phyloP scores from a whole-genome alignment of 441 rosid species.

The Pelargonium myrrhifolium region DNA sequence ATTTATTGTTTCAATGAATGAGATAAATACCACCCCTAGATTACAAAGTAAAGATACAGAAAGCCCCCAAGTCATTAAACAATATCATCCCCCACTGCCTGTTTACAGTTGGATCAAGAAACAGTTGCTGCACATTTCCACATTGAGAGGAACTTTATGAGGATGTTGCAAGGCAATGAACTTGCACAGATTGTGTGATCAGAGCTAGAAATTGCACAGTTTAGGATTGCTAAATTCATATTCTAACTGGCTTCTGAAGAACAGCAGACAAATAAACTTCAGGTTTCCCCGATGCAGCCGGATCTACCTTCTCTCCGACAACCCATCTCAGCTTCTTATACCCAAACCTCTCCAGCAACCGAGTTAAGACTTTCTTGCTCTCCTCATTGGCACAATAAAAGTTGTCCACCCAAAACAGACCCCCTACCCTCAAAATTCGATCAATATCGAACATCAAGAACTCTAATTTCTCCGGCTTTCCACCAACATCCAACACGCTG shows the following conservation, averaged over 20 bases:
- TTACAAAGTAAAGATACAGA: slow-evolving; percentile 17
- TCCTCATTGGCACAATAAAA: slow-evolving; percentile 56
- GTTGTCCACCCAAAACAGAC: slow-evolving; percentile 83
- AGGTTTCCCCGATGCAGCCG: slow-evolving; percentile 37
- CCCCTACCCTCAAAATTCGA: slow-evolving; percentile 75
- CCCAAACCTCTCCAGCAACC: slow-evolving; percentile 71
- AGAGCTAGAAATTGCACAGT: slow-evolving; percentile 15
- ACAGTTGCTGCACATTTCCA: slow-evolving; percentile 25
- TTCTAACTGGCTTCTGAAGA: slow-evolving; percentile 82
- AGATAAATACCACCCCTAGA: slow-evolving; percentile 13
- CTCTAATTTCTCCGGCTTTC: slow-evolving; percentile 67
- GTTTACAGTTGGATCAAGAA: slow-evolving; percentile 22
- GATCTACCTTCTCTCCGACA: slow-evolving; percentile 73
- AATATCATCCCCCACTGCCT: slow-evolving; percentile 15
- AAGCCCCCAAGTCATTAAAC: slow-evolving; percentile 15
- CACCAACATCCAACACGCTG: slow-evolving; percentile 60
- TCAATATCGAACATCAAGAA: slow-evolving; percentile 93
- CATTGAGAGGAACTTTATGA: slow-evolving; percentile 24
- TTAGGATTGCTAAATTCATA: slow-evolving; percentile 25
- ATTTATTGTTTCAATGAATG: slow-evolving; percentile 13
- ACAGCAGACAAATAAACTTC: slow-evolving; percentile 78
- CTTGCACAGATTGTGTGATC: slow-evolving; percentile 13
- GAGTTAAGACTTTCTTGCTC: slow-evolving; percentile 66
- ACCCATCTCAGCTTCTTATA: slow-evolving; percentile 95
- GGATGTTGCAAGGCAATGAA: slow-evolving; percentile 16